Conservation (phyloP, 2,329 filamentous ascomycete genomes). For the Hypoxylon sp. region DNA sequence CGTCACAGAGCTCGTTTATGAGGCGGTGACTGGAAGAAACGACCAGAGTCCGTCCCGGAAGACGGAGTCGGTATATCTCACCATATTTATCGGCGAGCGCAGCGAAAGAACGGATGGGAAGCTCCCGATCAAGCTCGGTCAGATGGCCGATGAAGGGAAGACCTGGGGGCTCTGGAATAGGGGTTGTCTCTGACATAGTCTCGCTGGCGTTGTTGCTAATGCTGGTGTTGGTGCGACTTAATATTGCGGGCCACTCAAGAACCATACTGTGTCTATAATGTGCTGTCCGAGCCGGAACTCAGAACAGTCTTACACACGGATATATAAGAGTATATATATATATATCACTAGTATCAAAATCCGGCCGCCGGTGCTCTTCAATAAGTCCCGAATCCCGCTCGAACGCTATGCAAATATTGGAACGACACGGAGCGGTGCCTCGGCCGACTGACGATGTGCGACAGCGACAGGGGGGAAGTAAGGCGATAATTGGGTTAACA, state of each 20-base stretch:
- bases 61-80: constrained; percentile 68
- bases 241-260: constrained; percentile 37
- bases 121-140: constrained; percentile 69
- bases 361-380: background rate
- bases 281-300: constrained; percentile 25
- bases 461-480: background rate
- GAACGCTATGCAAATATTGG: background rate
- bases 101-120: constrained; percentile 65
- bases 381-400: constrained; percentile 29
- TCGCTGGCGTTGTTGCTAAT: constrained; percentile 19
- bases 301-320: constrained; percentile 15
- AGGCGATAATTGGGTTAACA: constrained; percentile 18
- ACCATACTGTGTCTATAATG: constrained; percentile 22
- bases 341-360: no score
- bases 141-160: constrained; percentile 75
- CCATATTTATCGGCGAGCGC: constrained; percentile 74
- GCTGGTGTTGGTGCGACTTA: constrained; percentile 13
- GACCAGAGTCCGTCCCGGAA: constrained; percentile 61
- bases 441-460: constrained; percentile 2
- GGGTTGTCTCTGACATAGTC: constrained; percentile 46
- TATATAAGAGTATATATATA: constrained; percentile 13
- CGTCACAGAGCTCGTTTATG: constrained; percentile 73
- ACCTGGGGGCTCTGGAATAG: constrained; percentile 73
- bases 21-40: constrained; percentile 66
- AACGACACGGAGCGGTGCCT: constrained; percentile 1